Conservation (phyloP, 73 alveolate species). For the Paramecium sexaurelia region DNA sequence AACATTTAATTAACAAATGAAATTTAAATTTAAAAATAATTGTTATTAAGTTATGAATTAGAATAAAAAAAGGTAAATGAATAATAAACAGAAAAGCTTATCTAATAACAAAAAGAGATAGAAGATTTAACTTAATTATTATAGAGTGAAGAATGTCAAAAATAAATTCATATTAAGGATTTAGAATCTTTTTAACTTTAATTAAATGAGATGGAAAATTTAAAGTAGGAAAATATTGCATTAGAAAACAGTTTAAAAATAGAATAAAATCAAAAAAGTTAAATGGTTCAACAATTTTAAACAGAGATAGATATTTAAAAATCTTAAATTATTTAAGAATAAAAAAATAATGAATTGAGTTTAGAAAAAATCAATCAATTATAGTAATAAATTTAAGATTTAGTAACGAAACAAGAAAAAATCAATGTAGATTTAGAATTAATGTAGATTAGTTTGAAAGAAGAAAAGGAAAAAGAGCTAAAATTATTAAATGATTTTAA, state of each 20-base stretch:
- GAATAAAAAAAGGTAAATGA: background rate
- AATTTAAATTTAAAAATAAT: background rate
- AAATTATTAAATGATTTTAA: background rate
- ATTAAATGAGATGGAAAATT: background rate
- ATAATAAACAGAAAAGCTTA: background rate
- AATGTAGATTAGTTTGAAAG: background rate
- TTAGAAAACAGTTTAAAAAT: background rate
- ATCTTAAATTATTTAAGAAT: background rate
- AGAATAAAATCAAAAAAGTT: background rate
- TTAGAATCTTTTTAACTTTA: background rate
- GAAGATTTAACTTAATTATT: background rate
- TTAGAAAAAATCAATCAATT: background rate
- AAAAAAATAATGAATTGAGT: background rate
- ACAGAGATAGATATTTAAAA: background rate
- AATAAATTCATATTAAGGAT: background rate
- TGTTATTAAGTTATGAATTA: background rate
- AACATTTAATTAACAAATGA: background rate
- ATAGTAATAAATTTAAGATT: background rate
- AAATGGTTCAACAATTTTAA: background rate
- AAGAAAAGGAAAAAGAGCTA: background rate
- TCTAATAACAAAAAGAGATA: background rate
- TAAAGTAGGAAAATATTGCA: background rate
- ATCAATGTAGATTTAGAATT: background rate
- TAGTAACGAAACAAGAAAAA: background rate
- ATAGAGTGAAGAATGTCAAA: background rate